Base-by-base conservation (phyloP, 352 stramenopile species). In the Phytophthora fragariaefolia region DNA sequence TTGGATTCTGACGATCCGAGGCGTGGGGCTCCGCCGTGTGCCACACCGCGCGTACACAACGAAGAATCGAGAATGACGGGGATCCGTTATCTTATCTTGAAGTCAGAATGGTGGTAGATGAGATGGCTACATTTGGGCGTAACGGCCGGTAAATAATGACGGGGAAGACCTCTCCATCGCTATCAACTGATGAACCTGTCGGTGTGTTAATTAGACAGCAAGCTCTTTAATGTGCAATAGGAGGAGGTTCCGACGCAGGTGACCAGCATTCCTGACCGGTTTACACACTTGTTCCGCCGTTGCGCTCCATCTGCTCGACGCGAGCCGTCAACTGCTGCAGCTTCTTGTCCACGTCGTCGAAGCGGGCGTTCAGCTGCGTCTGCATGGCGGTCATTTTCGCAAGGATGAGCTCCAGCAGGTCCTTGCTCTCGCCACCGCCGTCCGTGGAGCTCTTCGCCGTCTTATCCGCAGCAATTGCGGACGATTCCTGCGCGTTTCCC, bases 301-400 rank as follows among this genome's bases (percentile, higher is more conserved):
- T 69, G 26, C 57, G 58, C 66, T 90, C 79, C 63, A 88, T 59
- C 9, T 75, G 75, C 27, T 73, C 55, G 12, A 90, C 48, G 17
- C 82, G 75, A 3, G n/a, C 24, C 3, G 32, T 20, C 26, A 90
- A 52, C 17, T 76, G 69, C 82, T 42, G 34, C 34, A 42, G 34
- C 34, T 73, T 71, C n/a, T 72, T 43, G 57, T 89, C 73, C 23
- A 89, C 69, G 27, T 48, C 24, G 51, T 90, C 79, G 27, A 90
- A 89, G 57, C 82, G 82, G n/a, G 62, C 34, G 56, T 83, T 77
- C 62, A 90, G 49, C 22, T 83, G 66, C 48, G 46, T 73, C 49
- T 87, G 82, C 56, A 90, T 65, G 4, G 70, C 52, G 13, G 74
- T 58, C 20, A 89, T 68, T 30, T 71, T 72, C 17, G 22, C 45